Evolutionary conservation across 129 eudicot species (phyloP), one percentile per base, ranked within the genome.

Genomic region (Lonicera japonica): DNA sequence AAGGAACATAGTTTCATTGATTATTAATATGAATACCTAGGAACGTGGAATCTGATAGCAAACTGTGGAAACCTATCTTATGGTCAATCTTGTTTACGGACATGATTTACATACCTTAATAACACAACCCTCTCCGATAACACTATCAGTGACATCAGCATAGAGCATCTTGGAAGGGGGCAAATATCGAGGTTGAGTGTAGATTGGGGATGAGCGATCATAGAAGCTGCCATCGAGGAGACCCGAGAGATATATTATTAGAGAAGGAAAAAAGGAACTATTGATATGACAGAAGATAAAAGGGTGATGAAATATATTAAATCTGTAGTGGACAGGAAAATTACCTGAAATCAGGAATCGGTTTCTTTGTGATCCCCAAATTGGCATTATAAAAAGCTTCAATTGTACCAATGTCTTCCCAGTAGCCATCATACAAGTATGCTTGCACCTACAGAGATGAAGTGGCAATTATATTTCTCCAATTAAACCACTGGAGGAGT

Each of bases 131-230:
- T 91, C 97, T 48, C 97, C 97, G 41, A 91, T 84, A 48, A 91
- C 97, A 73, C 94, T 83, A 69, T 91, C 97, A 1, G 97, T 91
- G 67, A 91, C 87, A 73, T 87, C 97, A 81, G 95, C 95, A 82
- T 91, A 90, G 74, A 91, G 95, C 97, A 91, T 87, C 76, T 91
- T 91, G 67, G 97, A 91, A 62, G 97, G 97, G 59, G 97, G 97
- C 77, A 91, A 67, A 58, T 91, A 91, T 67, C 97, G 87, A 73
- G 97, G 97, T 73, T 91, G 97, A 45, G 95, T 91, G 59, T 91
- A 91, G 72, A 91, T 91, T 15, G 95, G 97, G 53, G 97, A 81
- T 9, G 95, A 91, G 29, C 97, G 94, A 67, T 91, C 97, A 58
- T 91, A 91, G 71, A 91, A 91, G 73, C 97, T 91, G 79, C 84